A percentile compares a stretch with the other conserved stretches of the same genome.
Evolutionary conservation across 108 stramenopile species (phyloP).

Genomic region (Cylindrotheca fusiformis): DNA sequence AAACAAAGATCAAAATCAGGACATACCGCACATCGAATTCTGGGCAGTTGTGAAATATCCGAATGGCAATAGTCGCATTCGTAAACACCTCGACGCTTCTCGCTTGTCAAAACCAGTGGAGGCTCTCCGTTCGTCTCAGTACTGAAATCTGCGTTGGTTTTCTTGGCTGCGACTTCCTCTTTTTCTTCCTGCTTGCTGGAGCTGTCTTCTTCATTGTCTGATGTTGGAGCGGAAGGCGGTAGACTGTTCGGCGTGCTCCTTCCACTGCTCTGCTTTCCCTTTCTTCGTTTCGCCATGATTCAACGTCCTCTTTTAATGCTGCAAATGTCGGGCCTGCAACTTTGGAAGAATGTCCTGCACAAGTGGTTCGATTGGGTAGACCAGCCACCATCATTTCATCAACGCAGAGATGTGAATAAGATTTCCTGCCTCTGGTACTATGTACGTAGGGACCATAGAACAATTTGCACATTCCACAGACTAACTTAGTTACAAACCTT

Average conservation of each 20-base stretch:
- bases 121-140: neutral
- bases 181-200: neutral
- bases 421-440: too few species aligned
- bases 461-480: too few species aligned
- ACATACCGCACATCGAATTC: conserved; percentile 83
- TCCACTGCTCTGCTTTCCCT: conserved; percentile 17
- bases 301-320: too few species aligned
- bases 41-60: conserved; percentile 77
- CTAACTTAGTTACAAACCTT: too few species aligned
- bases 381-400: too few species aligned
- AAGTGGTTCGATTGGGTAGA: too few species aligned
- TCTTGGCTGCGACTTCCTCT: neutral
- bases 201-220: conserved; percentile 3
- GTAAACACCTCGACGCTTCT: conserved; percentile 71
- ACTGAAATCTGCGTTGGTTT: neutral
- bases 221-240: neutral
- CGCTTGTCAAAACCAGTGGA: conserved; percentile 61
- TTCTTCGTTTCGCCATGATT: conserved; percentile 14
- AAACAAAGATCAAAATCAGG: conserved; percentile 86
- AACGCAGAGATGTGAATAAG: too few species aligned
- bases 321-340: too few species aligned
- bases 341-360: too few species aligned
- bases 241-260: neutral
- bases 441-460: too few species aligned
- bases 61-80: conserved; percentile 89